These are phyloP conservation scores for Groenewaldozyma auringiensis DNA, from an alignment of 1,139 yeast species.

Conservation along the genomic window DNA sequence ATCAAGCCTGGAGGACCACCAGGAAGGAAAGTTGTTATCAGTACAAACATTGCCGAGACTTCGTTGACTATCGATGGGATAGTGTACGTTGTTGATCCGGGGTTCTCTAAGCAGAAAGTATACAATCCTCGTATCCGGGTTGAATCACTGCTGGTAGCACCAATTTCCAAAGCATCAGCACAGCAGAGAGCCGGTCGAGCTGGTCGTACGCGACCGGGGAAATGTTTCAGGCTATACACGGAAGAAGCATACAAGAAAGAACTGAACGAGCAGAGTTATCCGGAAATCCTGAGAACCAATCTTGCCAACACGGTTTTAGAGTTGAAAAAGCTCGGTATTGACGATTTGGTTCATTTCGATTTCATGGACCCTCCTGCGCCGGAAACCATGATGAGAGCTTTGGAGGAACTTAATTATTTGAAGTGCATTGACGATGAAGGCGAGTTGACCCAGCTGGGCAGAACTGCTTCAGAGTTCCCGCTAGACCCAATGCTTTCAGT, in stretches of 20 bases:
- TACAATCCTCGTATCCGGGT: constrained; percentile 95
- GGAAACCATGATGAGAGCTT: constrained; percentile 98
- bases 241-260: constrained; percentile 96
- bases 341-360: constrained; percentile 94
- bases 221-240: constrained; percentile 91
- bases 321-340: constrained; percentile 86
- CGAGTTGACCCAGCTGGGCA: constrained; percentile 77
- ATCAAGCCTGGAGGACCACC: constrained; percentile 65
- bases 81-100: constrained; percentile 96
- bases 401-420: constrained; percentile 87
- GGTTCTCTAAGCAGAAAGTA: constrained; percentile 92
- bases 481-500: constrained; percentile 94
- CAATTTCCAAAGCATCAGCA: constrained; percentile 94
- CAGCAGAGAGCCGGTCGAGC: constrained; percentile 99
- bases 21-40: constrained; percentile 85
- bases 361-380: constrained; percentile 99
- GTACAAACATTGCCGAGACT: constrained; percentile 98
- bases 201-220: constrained; percentile 98
- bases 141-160: constrained; percentile 88
- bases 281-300: constrained; percentile 88
- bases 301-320: constrained; percentile 88
- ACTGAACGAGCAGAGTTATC: constrained; percentile 88
- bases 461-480: constrained; percentile 88
- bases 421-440: constrained; percentile 92
- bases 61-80: constrained; percentile 96